These are phyloP conservation scores for Ramalina peruviana DNA, from an alignment of 495 filamentous ascomycete genomes.

Conservation along the genomic window DNA sequence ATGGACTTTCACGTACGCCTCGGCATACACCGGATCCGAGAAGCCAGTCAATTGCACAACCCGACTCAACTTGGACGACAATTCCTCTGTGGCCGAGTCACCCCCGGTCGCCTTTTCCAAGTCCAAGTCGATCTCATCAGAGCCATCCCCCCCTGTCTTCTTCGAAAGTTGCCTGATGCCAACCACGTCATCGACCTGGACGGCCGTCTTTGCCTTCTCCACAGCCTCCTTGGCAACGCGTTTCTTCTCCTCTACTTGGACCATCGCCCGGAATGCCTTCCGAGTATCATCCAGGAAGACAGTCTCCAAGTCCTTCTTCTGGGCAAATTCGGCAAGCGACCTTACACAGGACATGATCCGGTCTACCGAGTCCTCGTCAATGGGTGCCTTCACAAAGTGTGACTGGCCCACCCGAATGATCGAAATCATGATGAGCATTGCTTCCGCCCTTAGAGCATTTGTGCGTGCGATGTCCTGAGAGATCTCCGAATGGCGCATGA, in stretches of 20 bases:
- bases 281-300: conserved; percentile 93
- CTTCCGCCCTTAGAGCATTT: conserved; percentile 88
- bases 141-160: conserved; percentile 73
- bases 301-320: conserved; percentile 77
- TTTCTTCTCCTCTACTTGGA: conserved; percentile 96
- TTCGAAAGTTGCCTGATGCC: conserved; percentile 85
- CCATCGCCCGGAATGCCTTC: conserved; percentile 96
- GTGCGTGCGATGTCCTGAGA: conserved; percentile 76
- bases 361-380: conserved; percentile 96
- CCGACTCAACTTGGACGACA: conserved; percentile 83
- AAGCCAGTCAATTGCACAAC: conserved; percentile 98
- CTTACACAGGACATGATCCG: conserved; percentile 94
- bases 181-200: conserved; percentile 91
- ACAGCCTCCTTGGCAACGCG: conserved; percentile 76
- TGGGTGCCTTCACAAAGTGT: conserved; percentile 90
- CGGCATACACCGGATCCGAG: conserved; percentile 94
- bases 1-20: conserved; percentile 97
- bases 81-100: conserved; percentile 69
- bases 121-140: conserved; percentile 76
- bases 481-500: conserved; percentile 95
- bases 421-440: conserved; percentile 99
- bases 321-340: conserved; percentile 77
- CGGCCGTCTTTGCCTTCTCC: conserved; percentile 84
- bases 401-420: conserved; percentile 96
- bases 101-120: conserved; percentile 90